Percentiles rank a stretch among this genome's conserved stretches.
Conservation (phyloP, 2,329 filamentous ascomycete species). For the Ascochyta rabiei region DNA sequence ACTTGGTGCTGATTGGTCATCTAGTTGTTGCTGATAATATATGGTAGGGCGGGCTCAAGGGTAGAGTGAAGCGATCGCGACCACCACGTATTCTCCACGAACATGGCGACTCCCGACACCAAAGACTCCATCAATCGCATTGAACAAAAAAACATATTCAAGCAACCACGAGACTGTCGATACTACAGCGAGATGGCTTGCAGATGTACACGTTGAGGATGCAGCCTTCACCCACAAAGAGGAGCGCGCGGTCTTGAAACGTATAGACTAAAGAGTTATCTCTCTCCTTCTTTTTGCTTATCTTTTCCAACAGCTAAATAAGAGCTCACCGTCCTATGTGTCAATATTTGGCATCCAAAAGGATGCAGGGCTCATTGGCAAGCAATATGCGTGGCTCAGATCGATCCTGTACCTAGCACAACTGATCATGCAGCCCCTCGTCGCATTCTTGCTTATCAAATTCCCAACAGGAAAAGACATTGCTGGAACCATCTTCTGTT, state of each 20-base stretch:
- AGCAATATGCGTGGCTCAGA: constrained; percentile 64
- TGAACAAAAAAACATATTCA: constrained; percentile 13
- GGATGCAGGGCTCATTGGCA: constrained; percentile 55
- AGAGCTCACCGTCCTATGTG: constrained; percentile 51
- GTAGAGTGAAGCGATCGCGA: neutral
- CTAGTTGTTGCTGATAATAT: neutral
- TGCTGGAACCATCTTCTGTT: constrained; percentile 55
- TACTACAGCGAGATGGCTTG: constrained; percentile 56
- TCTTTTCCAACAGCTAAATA: constrained; percentile 65
- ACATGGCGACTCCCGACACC: constrained; percentile 2
- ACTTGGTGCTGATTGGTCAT: no score
- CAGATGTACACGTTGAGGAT: constrained; percentile 45
- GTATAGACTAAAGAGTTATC: constrained; percentile 57
- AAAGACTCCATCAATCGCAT: constrained; percentile 27
- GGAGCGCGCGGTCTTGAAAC: constrained; percentile 57
- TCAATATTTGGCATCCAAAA: constrained; percentile 58
- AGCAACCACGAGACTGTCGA: constrained; percentile 34
- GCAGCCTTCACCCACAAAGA: constrained; percentile 57
- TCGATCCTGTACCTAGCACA: constrained; percentile 65
- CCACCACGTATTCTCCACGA: neutral
- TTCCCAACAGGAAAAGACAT: constrained; percentile 65
- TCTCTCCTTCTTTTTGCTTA: constrained; percentile 64
- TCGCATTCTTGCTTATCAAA: constrained; percentile 62
- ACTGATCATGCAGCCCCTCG: constrained; percentile 58
- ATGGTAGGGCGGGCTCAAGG: neutral